Evolutionary conservation across 108 stramenopile species (phyloP), one percentile per base, ranked within the genome.

Genomic region (Chaetoceros muelleri): DNA sequence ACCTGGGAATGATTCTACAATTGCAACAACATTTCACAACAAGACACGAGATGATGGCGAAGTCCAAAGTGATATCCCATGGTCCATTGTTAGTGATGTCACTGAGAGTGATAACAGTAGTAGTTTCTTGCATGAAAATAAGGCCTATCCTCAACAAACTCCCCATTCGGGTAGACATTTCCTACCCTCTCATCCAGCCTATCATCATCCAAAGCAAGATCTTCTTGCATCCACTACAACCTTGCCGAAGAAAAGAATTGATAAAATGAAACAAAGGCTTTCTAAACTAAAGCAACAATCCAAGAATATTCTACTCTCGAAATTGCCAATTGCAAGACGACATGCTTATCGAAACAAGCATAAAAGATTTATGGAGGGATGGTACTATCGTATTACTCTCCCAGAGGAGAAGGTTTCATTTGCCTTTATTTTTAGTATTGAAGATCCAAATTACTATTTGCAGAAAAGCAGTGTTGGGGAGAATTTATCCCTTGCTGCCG

Each of bases 341-440:
- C 53, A 45, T 46, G 5, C 57, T 23, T n/a, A 24, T 23, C 57
- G 40, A 48, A 76, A 29, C 59, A 63, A 72, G 45, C 62, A 58
- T 19, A 61, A 70, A 50, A 67, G 90, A 44, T 87, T 85, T 69
- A 80, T 84, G 48, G 90, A 93, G 67, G 91, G 91, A 23, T 93
- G 91, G 91, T 93, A 89, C 64, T 87, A 88, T 59, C 80, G 91
- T 27, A 56, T 93, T 24, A 88, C 91, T 2, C 52, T 93, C 17
- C 81, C 81, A 16, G 54, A 68, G 48, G 50, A 61, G 28, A 78
- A 80, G 51, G 75, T 70, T 19, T 83, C 79, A 57, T 88, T 87
- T 73, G 81, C 81, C 7, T 81, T 92, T 61, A 87, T 92, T 40
- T 70, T 85, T 60, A 75, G 76, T 23, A 83, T 92, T 60, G 85